Conservation (phyloP, 2,329 filamentous ascomycete genomes). For the Penicillium digitatum region DNA sequence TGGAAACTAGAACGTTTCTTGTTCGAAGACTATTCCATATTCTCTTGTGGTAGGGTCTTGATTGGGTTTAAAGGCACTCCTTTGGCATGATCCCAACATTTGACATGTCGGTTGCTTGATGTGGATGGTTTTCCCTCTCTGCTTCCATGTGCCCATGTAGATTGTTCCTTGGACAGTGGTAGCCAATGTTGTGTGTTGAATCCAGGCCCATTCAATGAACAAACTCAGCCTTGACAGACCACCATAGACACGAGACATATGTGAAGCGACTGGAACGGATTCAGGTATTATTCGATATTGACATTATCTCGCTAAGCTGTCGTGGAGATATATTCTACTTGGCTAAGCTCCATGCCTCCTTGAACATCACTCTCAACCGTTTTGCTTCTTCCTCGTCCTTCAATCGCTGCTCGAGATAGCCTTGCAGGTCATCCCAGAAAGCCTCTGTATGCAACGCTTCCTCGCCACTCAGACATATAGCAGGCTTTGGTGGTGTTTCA, state of each 20-base stretch:
- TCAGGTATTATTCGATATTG: slow-evolving; percentile 13
- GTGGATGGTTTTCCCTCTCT: neutral
- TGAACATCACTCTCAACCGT: slow-evolving; percentile 65
- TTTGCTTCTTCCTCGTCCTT: slow-evolving; percentile 65
- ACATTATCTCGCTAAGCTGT: slow-evolving; percentile 1
- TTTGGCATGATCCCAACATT: neutral
- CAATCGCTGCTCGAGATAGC: slow-evolving; percentile 73
- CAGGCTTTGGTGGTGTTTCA: slow-evolving; percentile 33
- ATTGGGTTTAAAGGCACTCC: neutral
- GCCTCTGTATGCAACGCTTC: slow-evolving; percentile 63
- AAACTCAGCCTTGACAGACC: neutral
- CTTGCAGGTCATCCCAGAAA: slow-evolving; percentile 84
- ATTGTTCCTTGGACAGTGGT: neutral
- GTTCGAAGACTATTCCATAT: neutral
- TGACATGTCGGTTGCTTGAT: neutral
- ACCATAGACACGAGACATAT: neutral
- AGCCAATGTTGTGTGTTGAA: slow-evolving; percentile 17
- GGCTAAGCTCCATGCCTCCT: slow-evolving; percentile 56
- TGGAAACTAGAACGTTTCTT: neutral
- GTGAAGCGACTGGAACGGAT: neutral
- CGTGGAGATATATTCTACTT: neutral
- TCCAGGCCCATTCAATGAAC: slow-evolving; percentile 7
- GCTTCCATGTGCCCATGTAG: neutral
- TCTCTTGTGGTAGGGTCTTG: neutral
- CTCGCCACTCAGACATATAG: slow-evolving; percentile 53